Evolutionary conservation across 2,329 filamentous ascomycete species (phyloP), one percentile per base, ranked within the genome.

Genomic region (Fusarium subtropicale): DNA sequence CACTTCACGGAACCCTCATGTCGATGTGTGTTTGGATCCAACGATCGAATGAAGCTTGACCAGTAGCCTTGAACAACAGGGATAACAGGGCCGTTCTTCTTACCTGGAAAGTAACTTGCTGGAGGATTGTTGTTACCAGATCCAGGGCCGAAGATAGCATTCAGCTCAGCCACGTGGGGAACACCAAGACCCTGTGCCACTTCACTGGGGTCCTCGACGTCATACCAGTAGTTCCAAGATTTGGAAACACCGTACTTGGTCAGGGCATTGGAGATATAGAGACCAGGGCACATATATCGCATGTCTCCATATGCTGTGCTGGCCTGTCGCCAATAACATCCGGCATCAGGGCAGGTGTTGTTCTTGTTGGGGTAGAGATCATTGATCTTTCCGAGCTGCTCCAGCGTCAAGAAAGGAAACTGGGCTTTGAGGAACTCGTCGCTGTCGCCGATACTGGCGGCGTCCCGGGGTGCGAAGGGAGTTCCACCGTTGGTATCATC

Each of bases 181-280:
- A 91, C 90, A 0, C 91, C 91, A 2, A 84, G 74, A 2, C 91
- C 91, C 3, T 79, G 73, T 0, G 79, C 80, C 24, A 86, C 79
- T 47, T 87, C 81, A 0, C 73, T 31, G 0, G 86, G 84, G 64
- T 92, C 90, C 42, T 87, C 80, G 5, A 93, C 91, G 57, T 90
- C 86, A 80, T 89, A 92, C 42, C 86, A 87, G 76, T 94, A 94
- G 74, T 88, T 90, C 85, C 87, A 94, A 26, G 84, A 86, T 2
- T 76, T 72, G 20, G 75, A 28, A 34, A 81, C 71, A 16, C 78
- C 79, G 56, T 80, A 71, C 2, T 59, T 62, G 1, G 74, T 65
- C 15, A 82, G 67, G 3, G 69, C 63, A 8, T 72, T 66, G 5
- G 76, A 77, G 38, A 79, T 68, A 45, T 73, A 76, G 16, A 80